phyloP scores from a whole-genome alignment of 2,329 filamentous ascomycete genomes.

The Nemania bipapillata region DNA sequence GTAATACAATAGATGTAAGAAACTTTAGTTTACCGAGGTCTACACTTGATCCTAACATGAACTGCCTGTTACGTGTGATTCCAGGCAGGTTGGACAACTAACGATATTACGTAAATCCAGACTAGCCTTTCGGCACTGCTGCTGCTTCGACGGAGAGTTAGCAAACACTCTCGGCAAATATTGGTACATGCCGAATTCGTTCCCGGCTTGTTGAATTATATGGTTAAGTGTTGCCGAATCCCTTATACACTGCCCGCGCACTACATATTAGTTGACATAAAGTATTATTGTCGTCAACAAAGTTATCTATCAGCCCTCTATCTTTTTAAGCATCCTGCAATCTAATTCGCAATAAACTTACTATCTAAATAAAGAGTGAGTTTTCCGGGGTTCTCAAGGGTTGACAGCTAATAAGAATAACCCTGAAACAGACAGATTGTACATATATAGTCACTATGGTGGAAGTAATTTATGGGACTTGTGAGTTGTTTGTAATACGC shows the following conservation, averaged over 20 bases:
- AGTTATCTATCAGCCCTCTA: background rate
- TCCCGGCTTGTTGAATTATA: background rate
- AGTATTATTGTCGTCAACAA: background rate
- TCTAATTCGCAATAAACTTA: no score
- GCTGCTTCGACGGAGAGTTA: background rate
- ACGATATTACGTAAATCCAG: background rate
- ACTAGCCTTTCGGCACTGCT: background rate
- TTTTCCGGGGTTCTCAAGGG: no score
- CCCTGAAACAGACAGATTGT: no score
- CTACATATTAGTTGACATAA: background rate
- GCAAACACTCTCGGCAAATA: background rate
- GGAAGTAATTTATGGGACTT: background rate
- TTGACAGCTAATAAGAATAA: no score
- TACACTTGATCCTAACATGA: background rate
- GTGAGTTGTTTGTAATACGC: background rate
- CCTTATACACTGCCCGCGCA: background rate
- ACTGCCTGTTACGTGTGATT: background rate
- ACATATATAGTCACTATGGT: background rate
- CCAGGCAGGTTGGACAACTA: background rate
- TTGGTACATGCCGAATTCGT: no score
- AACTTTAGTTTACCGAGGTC: slow-evolving; percentile 9
- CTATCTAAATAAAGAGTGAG: background rate
- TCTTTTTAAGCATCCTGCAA: background rate
- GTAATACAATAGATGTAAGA: background rate
- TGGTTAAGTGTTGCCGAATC: background rate